phyloP scores from a whole-genome alignment of 169 alveolate species.

The Amoebophrya sp. region DNA sequence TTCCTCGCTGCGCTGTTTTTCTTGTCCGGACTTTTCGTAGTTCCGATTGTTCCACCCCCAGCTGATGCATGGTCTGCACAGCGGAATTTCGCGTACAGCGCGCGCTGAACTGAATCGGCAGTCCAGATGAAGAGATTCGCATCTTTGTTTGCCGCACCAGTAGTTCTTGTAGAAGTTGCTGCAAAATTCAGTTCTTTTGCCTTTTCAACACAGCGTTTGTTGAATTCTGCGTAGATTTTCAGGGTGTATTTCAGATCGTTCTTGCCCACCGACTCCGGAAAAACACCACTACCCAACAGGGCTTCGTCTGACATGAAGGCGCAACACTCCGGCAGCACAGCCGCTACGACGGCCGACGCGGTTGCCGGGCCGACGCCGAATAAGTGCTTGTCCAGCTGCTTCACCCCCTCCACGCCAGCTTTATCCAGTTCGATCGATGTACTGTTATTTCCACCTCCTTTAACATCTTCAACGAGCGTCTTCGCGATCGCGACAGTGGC shows the following conservation, averaged over 20 bases:
- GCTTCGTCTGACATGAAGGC: background rate
- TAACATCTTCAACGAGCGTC: background rate
- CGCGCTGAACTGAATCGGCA: too few species aligned
- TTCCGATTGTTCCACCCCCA: too few species aligned
- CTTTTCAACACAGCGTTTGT: background rate
- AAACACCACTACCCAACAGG: background rate
- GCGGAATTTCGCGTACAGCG: too few species aligned
- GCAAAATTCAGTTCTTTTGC: background rate
- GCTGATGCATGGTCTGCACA: too few species aligned
- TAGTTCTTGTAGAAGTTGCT: too few species aligned
- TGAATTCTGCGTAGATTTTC: background rate
- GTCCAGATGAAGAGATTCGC: too few species aligned
- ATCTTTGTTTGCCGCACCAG: too few species aligned
- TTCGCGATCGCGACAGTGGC: background rate
- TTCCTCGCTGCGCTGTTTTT: too few species aligned
- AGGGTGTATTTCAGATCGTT: background rate
- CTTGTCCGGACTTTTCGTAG: too few species aligned
- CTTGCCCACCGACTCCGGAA: background rate
- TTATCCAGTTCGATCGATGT: too few species aligned
- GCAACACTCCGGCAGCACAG: background rate
- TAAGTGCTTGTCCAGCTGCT: background rate
- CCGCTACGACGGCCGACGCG: background rate
- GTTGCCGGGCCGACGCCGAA: background rate
- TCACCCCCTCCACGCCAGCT: background rate
- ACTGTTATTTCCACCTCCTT: too few species aligned